Conservation (phyloP, 805 yeast species). For the Candida awuae region DNA sequence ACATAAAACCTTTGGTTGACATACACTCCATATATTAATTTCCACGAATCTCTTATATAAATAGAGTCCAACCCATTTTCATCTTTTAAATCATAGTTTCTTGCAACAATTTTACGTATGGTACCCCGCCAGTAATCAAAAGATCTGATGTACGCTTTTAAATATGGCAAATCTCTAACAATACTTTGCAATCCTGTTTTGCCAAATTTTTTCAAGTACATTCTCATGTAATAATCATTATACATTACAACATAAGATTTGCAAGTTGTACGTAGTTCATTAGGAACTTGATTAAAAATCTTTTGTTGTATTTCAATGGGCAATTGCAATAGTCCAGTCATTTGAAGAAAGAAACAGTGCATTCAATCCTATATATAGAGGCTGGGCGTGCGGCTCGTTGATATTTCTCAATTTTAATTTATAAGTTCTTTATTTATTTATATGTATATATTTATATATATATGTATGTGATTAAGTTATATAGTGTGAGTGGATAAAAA, state of each 20-base stretch:
- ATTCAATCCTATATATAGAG: no score
- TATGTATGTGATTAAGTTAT: background rate
- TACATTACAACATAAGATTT: constrained; percentile 37
- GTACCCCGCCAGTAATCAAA: constrained; percentile 30
- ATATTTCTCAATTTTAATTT: background rate
- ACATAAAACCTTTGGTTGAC: constrained; percentile 48
- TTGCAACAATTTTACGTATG: constrained; percentile 21
- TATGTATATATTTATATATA: background rate
- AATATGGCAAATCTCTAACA: constrained; percentile 16
- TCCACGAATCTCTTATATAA: constrained; percentile 48
- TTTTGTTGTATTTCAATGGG: constrained; percentile 25
- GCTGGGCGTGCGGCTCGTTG: no score
- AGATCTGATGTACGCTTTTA: constrained; percentile 26
- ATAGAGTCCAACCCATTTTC: constrained; percentile 20
- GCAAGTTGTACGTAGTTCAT: constrained; percentile 26
- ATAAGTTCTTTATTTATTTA: background rate
- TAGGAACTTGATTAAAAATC: constrained; percentile 24
- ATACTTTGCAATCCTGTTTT: constrained; percentile 17
- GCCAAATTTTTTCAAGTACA: constrained; percentile 27
- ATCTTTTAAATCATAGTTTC: constrained; percentile 16
- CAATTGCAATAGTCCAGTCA: constrained; percentile 17
- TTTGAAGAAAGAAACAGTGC: no score
- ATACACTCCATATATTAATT: constrained; percentile 41
- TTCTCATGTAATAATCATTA: constrained; percentile 40
- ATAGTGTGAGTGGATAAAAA: background rate